Base-by-base conservation (phyloP, 1,139 yeast genomes). In the Blastobotrys proliferans region DNA sequence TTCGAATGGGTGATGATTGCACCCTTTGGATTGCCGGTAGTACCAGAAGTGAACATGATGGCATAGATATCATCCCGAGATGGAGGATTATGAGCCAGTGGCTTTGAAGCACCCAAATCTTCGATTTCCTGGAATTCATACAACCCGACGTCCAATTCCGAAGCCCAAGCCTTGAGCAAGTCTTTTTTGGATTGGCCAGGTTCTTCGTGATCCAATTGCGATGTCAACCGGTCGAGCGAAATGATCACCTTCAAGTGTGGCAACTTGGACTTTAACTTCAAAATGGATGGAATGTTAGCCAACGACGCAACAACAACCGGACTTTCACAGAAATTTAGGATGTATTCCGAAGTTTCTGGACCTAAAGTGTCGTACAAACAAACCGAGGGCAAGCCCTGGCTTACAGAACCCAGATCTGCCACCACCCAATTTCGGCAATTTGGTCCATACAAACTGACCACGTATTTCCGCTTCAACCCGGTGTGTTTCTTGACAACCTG, bases 11-110 rank as follows among this genome's bases (percentile, higher is more conserved):
- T 68, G 51, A 82, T 64, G 26, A 76, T 74, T n/a, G 80, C 90
- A 37, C 90, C 90, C 61, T 83, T 83, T 14, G 90, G 90, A 44
- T 69, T 61, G 14, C 88, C 88, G 3, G 90, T 81, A 19, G 90
- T 81, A 26, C 90, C 90, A 6, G 88, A 80, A 11, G 94, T 84
- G 63, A 83, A 84, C 34, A 83, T 79, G 49, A 84, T 78, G 39
- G 90, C 81, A 52, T 78, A 76, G 14, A 72, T 50, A 28, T 81
- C 72, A 5, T 77, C 73, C 1, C 80, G 74, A 0, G 56, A 61
- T 13, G 88, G 84, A 6, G 77, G 74, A 29, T 66, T 61, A 39
- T 70, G 69, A 1, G 70, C 67, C 6, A 68, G 57, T 3, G 76
- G 75, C 52, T 69, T 69, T 24, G 72, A 56, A 37, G 63, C 63